Percentiles rank a stretch among this genome's conserved stretches.
Evolutionary conservation across 2,329 filamentous ascomycete species (phyloP).

Genomic region (Mycosphaerella sp.): DNA sequence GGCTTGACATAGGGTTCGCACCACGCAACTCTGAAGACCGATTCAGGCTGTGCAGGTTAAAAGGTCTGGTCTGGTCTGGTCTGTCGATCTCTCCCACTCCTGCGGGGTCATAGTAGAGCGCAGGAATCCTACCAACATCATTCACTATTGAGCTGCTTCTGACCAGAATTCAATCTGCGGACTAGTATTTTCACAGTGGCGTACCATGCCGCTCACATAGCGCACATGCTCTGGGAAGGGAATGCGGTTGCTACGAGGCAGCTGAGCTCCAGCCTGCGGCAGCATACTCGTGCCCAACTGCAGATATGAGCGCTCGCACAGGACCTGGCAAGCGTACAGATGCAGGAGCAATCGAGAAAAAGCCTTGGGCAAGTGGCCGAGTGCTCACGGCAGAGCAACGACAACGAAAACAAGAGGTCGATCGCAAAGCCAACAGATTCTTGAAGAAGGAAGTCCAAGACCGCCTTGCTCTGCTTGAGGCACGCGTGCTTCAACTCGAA

Average conservation of each 20-base stretch:
- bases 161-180: background rate
- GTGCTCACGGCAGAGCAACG: constrained; percentile 23
- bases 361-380: constrained; percentile 23
- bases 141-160: background rate
- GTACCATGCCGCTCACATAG: background rate
- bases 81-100: constrained; percentile 8
- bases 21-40: background rate
- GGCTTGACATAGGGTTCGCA: constrained; percentile 3
- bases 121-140: background rate
- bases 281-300: background rate
- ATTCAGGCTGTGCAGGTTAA: background rate
- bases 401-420: constrained; percentile 22
- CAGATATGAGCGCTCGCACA: constrained; percentile 23
- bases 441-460: constrained; percentile 25
- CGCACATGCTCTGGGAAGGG: background rate
- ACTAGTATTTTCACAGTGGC: background rate
- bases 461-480: constrained; percentile 19
- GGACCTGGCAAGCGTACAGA: constrained; percentile 9
- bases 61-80: background rate
- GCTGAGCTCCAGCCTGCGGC: background rate
- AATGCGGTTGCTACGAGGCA: background rate
- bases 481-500: constrained; percentile 18
- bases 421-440: constrained; percentile 23
- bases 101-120: constrained; percentile 1
- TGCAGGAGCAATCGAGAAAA: constrained; percentile 17